Evolutionary conservation across 805 yeast species (phyloP), one percentile per base, ranked within the genome.

Genomic region (Sugiyamaella boreocaroliniensis): DNA sequence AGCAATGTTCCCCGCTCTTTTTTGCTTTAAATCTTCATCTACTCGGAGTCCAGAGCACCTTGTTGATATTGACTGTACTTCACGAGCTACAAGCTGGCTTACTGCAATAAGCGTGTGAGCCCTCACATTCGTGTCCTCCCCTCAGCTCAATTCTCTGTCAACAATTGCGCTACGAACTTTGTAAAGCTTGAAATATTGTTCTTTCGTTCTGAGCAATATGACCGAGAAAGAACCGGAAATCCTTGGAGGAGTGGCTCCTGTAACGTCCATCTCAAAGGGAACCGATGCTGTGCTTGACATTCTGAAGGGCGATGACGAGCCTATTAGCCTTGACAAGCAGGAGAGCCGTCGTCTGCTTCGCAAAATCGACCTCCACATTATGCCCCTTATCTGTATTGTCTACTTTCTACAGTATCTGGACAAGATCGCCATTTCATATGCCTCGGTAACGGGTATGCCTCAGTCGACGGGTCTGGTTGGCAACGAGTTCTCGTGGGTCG

Each of bases 391-490:
- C 29, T 37, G 46, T 12, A 20, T 52, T n/a, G 53, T 51, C 10
- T 57, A 57, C 37, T 52, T 55, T 16, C 41, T 55, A 16, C 60
- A 57, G 52, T 49, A 51, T 32, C 40, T 52, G 15, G 87, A 82
- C 64, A 82, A 82, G 63, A 65, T 70, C 18, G 66, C 83, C 1
- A 72, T 71, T 40, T 70, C 79, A 20, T 78, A 73, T 45, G 78
- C 80, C 1, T 72, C 81, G 10, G 74, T 79, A 43, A 68, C 75
- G 71, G 82, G 80, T 44, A 65, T 75, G 51, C 66, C 68, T 57
- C 63, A 58, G 18, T 19, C 47, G 19, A 42, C 45, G 2, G 19
- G 42, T 16, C 69, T 74, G 71, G 50, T 46, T 16, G 72, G 76
- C 44, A 57, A 57, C 43, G 61, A 65, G 50, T 75, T 68, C 49